Base-by-base conservation (phyloP, 2,329 filamentous ascomycete species). In the Diaporthe nobilis region DNA sequence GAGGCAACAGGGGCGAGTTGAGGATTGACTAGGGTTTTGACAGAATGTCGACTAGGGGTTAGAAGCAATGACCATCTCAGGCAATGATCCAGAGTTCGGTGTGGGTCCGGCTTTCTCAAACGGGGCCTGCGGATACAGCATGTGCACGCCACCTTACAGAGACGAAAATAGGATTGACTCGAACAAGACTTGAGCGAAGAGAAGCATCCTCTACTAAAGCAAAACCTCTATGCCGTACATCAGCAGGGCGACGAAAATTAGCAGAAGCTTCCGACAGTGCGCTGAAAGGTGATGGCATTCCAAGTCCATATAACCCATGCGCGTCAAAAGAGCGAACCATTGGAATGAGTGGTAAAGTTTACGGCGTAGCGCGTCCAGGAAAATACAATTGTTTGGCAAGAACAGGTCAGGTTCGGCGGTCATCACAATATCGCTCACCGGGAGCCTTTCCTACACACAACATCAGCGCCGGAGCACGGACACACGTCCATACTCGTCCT, bases 31-130 rank as follows among this genome's bases (percentile, higher is more conserved):
- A 70, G 65, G 39, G n/a, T 28, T 17, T 22, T 37, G 3, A 44
- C 9, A 28, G 51, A 15, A 7, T 2, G 34, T 13, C 53, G 53
- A 31, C 37, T 61, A 55, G 49, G 49, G 65, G 65, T 31, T 25
- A 42, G 65, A 55, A 42, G 49, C 65, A 25, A 28, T 55, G 65
- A 31, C 65, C 65, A 70, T 70, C n/a, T 55, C n/a, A 28, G 34
- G 65, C 49, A 55, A 28, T 42, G 13, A 42, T 42, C 34, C 12
- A 55, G 31, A 53, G 31, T 31, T 68, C 31, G 31, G 8, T 55
- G 34, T 39, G 34, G 47, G 34, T 20, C 65, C 65, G 6, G 31
- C 49, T 25, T 25, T 39, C 9, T 42, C n/a, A n/a, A 5, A 55
- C 34, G 65, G 47, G 65, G 22, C 13, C 6, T 25, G 22, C 65